phyloP scores from a whole-genome alignment of 371 early-diverging fungal species.

The Mortierella sp. region DNA sequence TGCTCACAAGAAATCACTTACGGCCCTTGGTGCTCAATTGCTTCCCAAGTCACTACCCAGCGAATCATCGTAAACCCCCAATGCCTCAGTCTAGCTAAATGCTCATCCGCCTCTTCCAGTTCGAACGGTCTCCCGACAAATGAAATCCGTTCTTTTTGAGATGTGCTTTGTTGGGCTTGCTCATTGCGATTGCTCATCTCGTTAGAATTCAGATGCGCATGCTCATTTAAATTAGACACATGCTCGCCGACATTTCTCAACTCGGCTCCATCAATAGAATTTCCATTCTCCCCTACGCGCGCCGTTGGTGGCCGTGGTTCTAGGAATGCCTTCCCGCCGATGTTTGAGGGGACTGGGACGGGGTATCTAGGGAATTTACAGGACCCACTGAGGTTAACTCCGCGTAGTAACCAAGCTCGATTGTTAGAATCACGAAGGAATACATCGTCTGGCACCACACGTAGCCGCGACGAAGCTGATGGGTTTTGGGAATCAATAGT shows the following conservation, averaged over 20 bases:
- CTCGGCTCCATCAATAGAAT: slow-evolving; percentile 42
- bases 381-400: slow-evolving; percentile 75
- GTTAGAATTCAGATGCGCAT: slow-evolving; percentile 34
- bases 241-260: not conserved
- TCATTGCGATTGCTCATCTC: not conserved
- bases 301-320: not conserved
- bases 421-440: slow-evolving; percentile 61
- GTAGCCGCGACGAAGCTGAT: slow-evolving; percentile 13
- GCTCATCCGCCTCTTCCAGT: slow-evolving; percentile 83
- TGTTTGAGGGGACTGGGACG: slow-evolving; percentile 60
- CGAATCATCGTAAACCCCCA: slow-evolving; percentile 89
- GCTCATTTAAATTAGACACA: not conserved
- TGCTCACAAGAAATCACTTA: slow-evolving; percentile 42
- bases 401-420: slow-evolving; percentile 70
- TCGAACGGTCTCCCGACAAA: slow-evolving; percentile 87
- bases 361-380: slow-evolving; percentile 74
- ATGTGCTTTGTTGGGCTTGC: not conserved
- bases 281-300: not conserved
- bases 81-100: slow-evolving; percentile 74
- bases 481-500: not conserved
- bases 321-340: slow-evolving; percentile 22
- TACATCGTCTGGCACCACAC: slow-evolving; percentile 25
- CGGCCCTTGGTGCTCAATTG: slow-evolving; percentile 84
- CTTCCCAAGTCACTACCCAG: slow-evolving; percentile 90
- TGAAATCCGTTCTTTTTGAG: slow-evolving; percentile 54